Conservation (phyloP, 2,329 filamentous ascomycete genomes). For the Huntiella omanensis region DNA sequence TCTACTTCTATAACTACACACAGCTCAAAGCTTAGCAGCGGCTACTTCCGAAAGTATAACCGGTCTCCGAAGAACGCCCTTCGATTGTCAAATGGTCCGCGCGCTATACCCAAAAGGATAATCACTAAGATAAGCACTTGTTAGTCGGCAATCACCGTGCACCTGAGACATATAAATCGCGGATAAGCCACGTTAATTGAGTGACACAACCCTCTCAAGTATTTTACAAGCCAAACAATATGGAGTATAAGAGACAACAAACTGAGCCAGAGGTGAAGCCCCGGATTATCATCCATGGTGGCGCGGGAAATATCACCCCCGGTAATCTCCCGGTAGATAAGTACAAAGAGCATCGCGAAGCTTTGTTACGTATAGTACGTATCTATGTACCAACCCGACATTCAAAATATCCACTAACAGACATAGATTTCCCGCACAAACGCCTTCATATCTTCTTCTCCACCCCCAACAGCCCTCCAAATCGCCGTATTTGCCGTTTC, state of each 20-base stretch:
- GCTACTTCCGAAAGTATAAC: too few species aligned
- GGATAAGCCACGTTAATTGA: too few species aligned
- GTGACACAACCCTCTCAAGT: too few species aligned
- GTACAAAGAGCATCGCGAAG: slow-evolving; percentile 37
- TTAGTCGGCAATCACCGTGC: too few species aligned
- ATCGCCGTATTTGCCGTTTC: slow-evolving; percentile 57
- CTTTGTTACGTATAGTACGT: slow-evolving; percentile 41
- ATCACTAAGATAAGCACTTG: too few species aligned
- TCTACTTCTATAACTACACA: too few species aligned
- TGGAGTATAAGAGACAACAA: neutral
- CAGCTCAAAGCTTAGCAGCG: too few species aligned
- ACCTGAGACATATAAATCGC: too few species aligned
- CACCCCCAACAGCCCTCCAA: slow-evolving; percentile 44
- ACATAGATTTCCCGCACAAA: slow-evolving; percentile 26
- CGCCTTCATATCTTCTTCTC: slow-evolving; percentile 22
- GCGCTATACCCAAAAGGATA: too few species aligned
- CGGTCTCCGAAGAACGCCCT: too few species aligned
- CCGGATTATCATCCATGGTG: slow-evolving; percentile 52
- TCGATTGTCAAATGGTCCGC: too few species aligned
- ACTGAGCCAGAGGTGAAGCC: slow-evolving; percentile 22
- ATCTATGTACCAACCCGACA: neutral
- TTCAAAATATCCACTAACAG: neutral
- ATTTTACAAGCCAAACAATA: too few species aligned
- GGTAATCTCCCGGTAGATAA: slow-evolving; percentile 36
- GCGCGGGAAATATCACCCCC: slow-evolving; percentile 50